Base-by-base conservation (phyloP, 1,139 yeast species). In the Hyphopichia fennica region DNA sequence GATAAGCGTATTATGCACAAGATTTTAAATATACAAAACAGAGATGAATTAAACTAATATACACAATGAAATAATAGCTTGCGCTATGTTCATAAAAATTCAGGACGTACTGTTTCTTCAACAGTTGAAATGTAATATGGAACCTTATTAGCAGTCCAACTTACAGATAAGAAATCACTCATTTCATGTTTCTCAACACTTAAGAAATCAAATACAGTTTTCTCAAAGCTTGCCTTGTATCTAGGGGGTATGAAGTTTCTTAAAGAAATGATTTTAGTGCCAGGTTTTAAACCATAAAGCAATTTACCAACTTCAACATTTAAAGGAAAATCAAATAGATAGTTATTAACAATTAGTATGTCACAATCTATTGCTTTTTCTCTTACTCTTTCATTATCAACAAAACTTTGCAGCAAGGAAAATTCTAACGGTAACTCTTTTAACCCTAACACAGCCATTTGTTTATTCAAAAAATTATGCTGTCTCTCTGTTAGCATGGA, bases 81-180 rank as follows among this genome's bases (percentile, higher is more conserved):
- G 7, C 25, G 30, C n/a, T n/a, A n/a, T n/a, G n/a, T n/a, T 40
- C 33, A 48, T 28, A 63, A 53, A 43, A 62, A 65, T 40, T 65
- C 69, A 2, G 62, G 58, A 43, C 63, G 54, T 19, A 65, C 60
- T 2, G 62, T 60, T 1, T 65, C 67, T 57, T 81, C 75, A 2
- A 87, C 88, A 2, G 91, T 87, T 8, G 95, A 81, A 10, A 89
- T 79, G 59, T 78, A 89, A 62, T 87, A 89, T 9, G 82, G 84
- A 2, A 93, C 95, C 38, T 90, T 89, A 42, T 82, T 84, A 29
- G 87, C 87, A 0, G 96, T 89, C 97, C 97, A 90, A 45, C 95
- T 86, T 14, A 90, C 96, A 25, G 90, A 68, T 42, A 70, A 76
- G 49, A 81, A 81, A 40, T 81, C 80, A 36, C 82, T 81, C 67